Conservation (phyloP, 495 filamentous ascomycete genomes). For the Cercophora scortea region DNA sequence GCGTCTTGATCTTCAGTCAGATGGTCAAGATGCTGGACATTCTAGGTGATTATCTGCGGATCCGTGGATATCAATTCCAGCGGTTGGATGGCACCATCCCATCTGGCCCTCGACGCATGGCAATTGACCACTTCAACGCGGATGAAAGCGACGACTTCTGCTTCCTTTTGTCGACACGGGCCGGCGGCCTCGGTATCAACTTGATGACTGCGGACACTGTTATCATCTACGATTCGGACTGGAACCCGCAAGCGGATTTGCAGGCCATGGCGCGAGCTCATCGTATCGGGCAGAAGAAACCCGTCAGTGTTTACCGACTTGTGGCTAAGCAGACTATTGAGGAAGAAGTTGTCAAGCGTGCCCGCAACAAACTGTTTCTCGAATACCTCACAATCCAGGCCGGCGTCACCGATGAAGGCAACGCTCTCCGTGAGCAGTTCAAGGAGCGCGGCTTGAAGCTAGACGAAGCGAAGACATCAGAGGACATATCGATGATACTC, state of each 20-base stretch:
- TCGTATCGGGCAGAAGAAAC: slow-evolving; percentile 91
- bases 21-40: slow-evolving; percentile 99
- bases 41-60: slow-evolving; percentile 81
- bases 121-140: slow-evolving; percentile 97
- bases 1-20: slow-evolving; percentile 96
- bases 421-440: slow-evolving; percentile 56
- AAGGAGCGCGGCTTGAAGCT: slow-evolving; percentile 46
- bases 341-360: slow-evolving; percentile 92
- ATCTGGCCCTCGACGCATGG: slow-evolving; percentile 71
- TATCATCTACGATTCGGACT: slow-evolving; percentile 96
- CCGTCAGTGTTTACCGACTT: slow-evolving; percentile 89
- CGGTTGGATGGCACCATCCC: slow-evolving; percentile 92
- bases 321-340: slow-evolving; percentile 98
- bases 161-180: slow-evolving; percentile 90
- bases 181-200: slow-evolving; percentile 95
- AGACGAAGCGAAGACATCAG: slow-evolving; percentile 73
- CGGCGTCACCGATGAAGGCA: slow-evolving; percentile 88
- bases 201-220: slow-evolving; percentile 98
- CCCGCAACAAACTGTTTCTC: slow-evolving; percentile 96
- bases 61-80: slow-evolving; percentile 86
- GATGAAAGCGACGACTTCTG: slow-evolving; percentile 91
- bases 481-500: slow-evolving; percentile 87
- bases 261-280: slow-evolving; percentile 98
- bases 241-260: slow-evolving; percentile 97
- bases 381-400: slow-evolving; percentile 97